Evolutionary conservation across 441 rosid species (phyloP).

Genomic region (Sinapis alba): DNA sequence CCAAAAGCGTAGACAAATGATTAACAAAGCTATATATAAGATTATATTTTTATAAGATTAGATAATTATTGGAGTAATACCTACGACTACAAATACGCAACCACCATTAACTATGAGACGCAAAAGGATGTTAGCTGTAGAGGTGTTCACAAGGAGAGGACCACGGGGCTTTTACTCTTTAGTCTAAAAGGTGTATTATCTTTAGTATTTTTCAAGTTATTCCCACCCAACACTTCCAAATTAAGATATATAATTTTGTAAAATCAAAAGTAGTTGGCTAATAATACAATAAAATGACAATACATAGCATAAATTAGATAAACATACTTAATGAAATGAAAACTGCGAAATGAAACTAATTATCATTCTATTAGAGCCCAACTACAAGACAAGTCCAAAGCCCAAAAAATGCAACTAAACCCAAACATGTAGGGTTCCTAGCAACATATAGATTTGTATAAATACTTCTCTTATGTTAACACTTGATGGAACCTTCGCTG

Average conservation of each 20-base stretch:
- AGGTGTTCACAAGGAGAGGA: constrained; percentile 24
- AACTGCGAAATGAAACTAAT: background rate
- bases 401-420: too few species aligned
- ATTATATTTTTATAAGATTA: background rate
- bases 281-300: background rate
- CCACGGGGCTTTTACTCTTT: constrained; percentile 23
- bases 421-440: too few species aligned
- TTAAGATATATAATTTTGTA: background rate
- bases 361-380: too few species aligned
- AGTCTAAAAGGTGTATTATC: background rate
- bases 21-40: background rate
- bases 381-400: too few species aligned
- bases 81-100: constrained; percentile 27
- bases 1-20: background rate
- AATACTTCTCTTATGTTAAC: too few species aligned
- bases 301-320: background rate
- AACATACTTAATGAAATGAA: background rate
- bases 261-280: background rate
- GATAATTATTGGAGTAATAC: constrained; percentile 29
- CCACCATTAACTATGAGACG: constrained; percentile 28
- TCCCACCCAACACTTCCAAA: constrained; percentile 4
- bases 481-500: too few species aligned
- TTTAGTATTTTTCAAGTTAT: constrained; percentile 15
- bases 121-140: constrained; percentile 19
- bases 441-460: too few species aligned